phyloP scores from a whole-genome alignment of 306 rosid genomes.

The Inga leiocalycina region DNA sequence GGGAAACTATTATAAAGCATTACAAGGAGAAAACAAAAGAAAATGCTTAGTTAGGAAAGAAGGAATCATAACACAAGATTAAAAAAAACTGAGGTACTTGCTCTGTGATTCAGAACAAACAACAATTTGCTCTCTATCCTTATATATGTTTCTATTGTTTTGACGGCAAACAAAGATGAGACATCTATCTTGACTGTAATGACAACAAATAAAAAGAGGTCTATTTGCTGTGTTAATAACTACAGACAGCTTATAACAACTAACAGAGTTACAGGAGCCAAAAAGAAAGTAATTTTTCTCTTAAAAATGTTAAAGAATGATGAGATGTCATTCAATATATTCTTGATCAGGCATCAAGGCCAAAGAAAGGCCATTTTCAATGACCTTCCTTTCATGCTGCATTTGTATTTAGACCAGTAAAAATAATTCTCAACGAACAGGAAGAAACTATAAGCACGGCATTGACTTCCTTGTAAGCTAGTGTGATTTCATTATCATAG shows the following conservation, averaged over 20 bases:
- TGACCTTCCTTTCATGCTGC: conserved; percentile 24
- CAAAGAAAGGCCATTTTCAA: conserved; percentile 18
- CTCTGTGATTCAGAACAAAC: conserved; percentile 2
- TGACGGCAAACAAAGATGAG: neutral
- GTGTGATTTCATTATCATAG: conserved; percentile 43
- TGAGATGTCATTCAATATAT: conserved; percentile 12
- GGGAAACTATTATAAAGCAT: neutral
- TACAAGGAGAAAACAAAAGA: conserved; percentile 4
- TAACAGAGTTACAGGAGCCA: conserved; percentile 36
- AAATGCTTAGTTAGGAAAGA: neutral
- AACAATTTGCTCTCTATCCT: neutral
- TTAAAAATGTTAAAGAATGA: conserved; percentile 26
- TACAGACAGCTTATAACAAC: conserved; percentile 24
- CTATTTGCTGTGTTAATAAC: conserved; percentile 1
- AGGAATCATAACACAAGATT: neutral
- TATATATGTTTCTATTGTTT: conserved; percentile 7
- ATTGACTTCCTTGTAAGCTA: conserved; percentile 26
- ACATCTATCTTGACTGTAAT: neutral
- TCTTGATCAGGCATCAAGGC: conserved; percentile 34
- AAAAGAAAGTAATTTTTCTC: conserved; percentile 28
- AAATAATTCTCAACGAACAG: conserved; percentile 26
- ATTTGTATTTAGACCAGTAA: conserved; percentile 35
- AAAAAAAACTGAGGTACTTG: conserved; percentile 1
- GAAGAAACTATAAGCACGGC: conserved; percentile 27
- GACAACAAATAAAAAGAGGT: neutral